phyloP scores from a whole-genome alignment of 306 rosid species.

The Sicyos edulis region DNA sequence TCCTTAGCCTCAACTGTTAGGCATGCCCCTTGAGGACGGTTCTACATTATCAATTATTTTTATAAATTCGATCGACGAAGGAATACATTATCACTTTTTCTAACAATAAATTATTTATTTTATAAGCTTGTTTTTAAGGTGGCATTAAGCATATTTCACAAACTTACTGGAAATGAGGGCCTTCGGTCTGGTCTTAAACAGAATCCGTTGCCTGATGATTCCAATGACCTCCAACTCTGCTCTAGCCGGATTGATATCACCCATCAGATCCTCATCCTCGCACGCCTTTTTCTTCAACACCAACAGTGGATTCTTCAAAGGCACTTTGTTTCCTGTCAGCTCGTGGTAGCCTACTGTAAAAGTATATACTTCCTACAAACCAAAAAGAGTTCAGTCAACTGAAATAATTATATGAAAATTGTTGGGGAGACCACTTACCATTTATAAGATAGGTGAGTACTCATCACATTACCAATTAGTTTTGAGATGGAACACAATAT shows the following conservation, averaged over 20 bases:
- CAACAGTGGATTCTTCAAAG: slow-evolving; percentile 71
- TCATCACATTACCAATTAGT: too few relatives aligned
- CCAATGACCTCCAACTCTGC: slow-evolving; percentile 71
- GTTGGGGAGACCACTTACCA: too few relatives aligned
- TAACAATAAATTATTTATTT: neutral
- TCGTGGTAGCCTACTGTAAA: slow-evolving; percentile 83
- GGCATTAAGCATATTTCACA: neutral
- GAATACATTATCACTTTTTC: neutral
- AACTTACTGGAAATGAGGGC: slow-evolving; percentile 77
- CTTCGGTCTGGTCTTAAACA: slow-evolving; percentile 85
- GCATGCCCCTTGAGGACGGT: too few relatives aligned
- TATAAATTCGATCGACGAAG: too few relatives aligned
- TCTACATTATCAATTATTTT: neutral
- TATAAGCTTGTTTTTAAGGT: neutral
- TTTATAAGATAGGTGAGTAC: too few relatives aligned
- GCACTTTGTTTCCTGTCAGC: slow-evolving; percentile 64
- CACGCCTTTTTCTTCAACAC: slow-evolving; percentile 64
- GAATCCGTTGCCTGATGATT: slow-evolving; percentile 58
- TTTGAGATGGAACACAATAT: too few relatives aligned
- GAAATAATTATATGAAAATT: too few relatives aligned
- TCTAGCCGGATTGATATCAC: slow-evolving; percentile 2
- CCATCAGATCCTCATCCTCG: slow-evolving; percentile 17
- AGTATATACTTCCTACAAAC: slow-evolving; percentile 53
- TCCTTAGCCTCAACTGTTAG: too few relatives aligned
- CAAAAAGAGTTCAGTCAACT: neutral